Base-by-base conservation (phyloP, 306 rosid genomes). In the Oxytropis ochrocephala region DNA sequence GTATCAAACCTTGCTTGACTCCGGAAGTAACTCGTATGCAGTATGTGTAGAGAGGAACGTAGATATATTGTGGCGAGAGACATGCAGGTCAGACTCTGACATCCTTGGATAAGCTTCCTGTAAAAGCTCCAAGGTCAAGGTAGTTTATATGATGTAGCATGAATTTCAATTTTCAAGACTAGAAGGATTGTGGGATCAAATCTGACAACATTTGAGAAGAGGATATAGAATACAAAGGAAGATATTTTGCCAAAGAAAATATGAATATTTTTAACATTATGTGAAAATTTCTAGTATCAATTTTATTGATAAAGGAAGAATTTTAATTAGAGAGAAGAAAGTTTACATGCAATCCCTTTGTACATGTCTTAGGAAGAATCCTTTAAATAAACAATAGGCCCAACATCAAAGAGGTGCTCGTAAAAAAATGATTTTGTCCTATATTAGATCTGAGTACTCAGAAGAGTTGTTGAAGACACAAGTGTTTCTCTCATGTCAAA, bases 1-100 rank as follows among this genome's bases (percentile, higher is more conserved):
- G 71, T 71, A 72, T 53, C 87, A 75, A 73, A 89, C 96, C 96
- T 86, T 89, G 70, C 92, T 88, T 3, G 90, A 89, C 76, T 81
- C 83, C 1, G 92, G 92, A 77, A 86, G 84, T 77, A 89, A 79
- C 51, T 89, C 85, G 29, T 83, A 83, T 66, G 88, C 87, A 67
- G 78, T 85, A 57, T 70, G 75, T 53, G 84, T 10, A 62, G 88
- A 80, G 81, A 89, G 62, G 83, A 86, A 89, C 8, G 11, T 49
- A 64, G 81, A 86, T 64, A 89, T 75, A 50, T 70, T 77, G 41
- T 81, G 59, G 13, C 77, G 85, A 49, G 90, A 85, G 75, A 77
- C 64, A 64, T 77, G 77, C 30, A 86, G 52, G 58, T 83, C 88
- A 61, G 84, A 71, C 55, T 65, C 79, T 52, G 83, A 74, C 67